A percentile compares a stretch with the other conserved stretches of the same genome.
Conservation (phyloP, 2,329 filamentous ascomycete species). For the Ascochyta viciae-villosae region DNA sequence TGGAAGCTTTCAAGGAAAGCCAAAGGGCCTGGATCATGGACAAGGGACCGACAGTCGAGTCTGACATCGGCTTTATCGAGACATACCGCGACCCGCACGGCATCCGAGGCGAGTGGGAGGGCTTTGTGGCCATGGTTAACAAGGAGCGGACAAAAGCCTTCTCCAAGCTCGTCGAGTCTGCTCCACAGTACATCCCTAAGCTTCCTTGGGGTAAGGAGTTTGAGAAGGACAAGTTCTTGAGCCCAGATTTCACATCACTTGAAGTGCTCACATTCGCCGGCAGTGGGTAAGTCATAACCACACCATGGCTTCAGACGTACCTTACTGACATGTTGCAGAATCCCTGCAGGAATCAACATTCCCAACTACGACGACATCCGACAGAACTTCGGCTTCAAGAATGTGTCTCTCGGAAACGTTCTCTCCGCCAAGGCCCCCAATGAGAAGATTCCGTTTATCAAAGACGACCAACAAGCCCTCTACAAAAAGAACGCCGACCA, state of each 20-base stretch:
- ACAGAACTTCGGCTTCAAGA: slow-evolving; percentile 88
- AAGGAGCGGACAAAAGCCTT: slow-evolving; percentile 89
- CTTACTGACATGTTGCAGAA: slow-evolving; percentile 39
- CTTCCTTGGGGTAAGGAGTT: slow-evolving; percentile 89
- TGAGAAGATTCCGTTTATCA: slow-evolving; percentile 91
- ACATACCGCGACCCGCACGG: slow-evolving; percentile 63
- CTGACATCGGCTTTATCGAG: slow-evolving; percentile 62
- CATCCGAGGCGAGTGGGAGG: slow-evolving; percentile 62
- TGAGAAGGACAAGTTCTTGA: slow-evolving; percentile 95
- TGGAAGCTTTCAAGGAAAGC: slow-evolving; percentile 59
- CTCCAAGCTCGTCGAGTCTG: slow-evolving; percentile 80
- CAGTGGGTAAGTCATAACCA: slow-evolving; percentile 52
- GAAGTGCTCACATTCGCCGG: slow-evolving; percentile 85
- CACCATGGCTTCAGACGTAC: not conserved
- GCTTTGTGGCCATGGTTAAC: slow-evolving; percentile 73
- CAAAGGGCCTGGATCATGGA: slow-evolving; percentile 63
- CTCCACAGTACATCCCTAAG: slow-evolving; percentile 83
- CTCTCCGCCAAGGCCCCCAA: slow-evolving; percentile 89
- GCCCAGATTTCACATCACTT: slow-evolving; percentile 93
- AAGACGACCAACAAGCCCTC: slow-evolving; percentile 75
- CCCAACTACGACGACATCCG: slow-evolving; percentile 70
- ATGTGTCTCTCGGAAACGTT: slow-evolving; percentile 92
- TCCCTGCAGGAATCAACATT: slow-evolving; percentile 67
- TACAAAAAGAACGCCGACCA: slow-evolving; percentile 84
- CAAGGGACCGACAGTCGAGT: slow-evolving; percentile 59